phyloP scores from a whole-genome alignment of 352 stramenopile species.

The Thraustochytrium striatum region DNA sequence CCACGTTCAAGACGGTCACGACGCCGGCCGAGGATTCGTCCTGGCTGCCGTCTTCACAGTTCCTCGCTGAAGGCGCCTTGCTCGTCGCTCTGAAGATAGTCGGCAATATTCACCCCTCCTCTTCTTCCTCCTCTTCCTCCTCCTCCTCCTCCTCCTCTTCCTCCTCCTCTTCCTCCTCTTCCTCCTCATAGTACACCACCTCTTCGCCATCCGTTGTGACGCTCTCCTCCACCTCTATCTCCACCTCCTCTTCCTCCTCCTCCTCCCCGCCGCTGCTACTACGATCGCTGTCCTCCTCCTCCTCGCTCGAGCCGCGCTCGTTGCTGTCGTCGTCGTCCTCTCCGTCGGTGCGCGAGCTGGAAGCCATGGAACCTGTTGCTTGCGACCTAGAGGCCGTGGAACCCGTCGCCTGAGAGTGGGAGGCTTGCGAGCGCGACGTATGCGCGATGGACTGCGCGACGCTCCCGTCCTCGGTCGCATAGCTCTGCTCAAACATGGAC shows the following conservation, averaged over 20 bases:
- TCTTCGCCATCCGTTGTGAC: not conserved
- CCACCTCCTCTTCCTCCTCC: not conserved
- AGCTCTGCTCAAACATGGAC: too few relatives aligned
- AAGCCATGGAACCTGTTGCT: too few relatives aligned
- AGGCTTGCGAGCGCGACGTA: too few relatives aligned
- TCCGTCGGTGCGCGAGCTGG: too few relatives aligned
- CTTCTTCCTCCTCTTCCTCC: constrained; percentile 7
- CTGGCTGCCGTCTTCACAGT: not conserved
- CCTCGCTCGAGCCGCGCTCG: too few relatives aligned
- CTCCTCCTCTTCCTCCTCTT: not conserved
- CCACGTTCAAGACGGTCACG: not conserved
- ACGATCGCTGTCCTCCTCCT: not conserved
- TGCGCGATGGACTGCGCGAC: too few relatives aligned
- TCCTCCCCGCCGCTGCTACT: not conserved
- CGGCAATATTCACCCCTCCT: not conserved
- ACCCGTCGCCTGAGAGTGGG: too few relatives aligned
- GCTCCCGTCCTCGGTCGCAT: too few relatives aligned
- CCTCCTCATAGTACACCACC: not conserved
- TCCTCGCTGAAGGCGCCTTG: not conserved
- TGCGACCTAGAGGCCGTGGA: too few relatives aligned
- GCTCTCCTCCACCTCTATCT: not conserved
- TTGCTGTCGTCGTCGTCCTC: too few relatives aligned
- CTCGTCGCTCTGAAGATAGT: not conserved
- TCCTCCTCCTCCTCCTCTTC: not conserved
- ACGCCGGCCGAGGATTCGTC: not conserved